phyloP scores from a whole-genome alignment of 805 yeast species.

The Cyberlindnera petersonii region DNA sequence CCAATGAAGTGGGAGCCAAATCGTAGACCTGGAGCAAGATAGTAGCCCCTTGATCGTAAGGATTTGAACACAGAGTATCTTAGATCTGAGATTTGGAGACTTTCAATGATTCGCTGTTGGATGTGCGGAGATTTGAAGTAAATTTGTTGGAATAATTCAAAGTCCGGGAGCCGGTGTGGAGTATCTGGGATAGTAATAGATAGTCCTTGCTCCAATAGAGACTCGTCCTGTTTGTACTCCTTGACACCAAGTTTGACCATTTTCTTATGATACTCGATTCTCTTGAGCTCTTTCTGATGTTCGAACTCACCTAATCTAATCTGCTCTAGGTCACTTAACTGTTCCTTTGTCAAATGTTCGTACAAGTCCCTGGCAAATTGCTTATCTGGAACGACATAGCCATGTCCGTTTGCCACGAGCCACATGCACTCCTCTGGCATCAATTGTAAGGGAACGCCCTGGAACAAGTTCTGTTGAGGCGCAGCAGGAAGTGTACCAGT shows the following conservation, averaged over 20 bases:
- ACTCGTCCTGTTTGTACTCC: slow-evolving; percentile 8
- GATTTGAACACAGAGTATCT: slow-evolving; percentile 15
- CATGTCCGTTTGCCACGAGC: slow-evolving; percentile 45
- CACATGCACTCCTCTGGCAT: slow-evolving; percentile 70
- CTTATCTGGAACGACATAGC: slow-evolving; percentile 42
- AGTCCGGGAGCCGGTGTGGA: slow-evolving; percentile 16
- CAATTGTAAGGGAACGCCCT: slow-evolving; percentile 77
- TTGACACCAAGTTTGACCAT: slow-evolving; percentile 6
- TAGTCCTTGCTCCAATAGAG: slow-evolving; percentile 14
- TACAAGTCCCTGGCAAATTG: slow-evolving; percentile 23
- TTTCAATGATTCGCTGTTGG: slow-evolving; percentile 9
- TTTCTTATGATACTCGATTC: slow-evolving; percentile 6
- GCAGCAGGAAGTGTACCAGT: slow-evolving; percentile 81
- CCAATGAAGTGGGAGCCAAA: slow-evolving; percentile 89
- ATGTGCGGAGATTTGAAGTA: slow-evolving; percentile 13
- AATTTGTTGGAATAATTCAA: slow-evolving; percentile 12
- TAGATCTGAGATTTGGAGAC: slow-evolving; percentile 1
- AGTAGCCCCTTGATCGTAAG: slow-evolving; percentile 39
- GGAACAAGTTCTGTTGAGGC: slow-evolving; percentile 90
- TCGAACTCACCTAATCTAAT: slow-evolving; percentile 9
- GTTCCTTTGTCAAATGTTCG: slow-evolving; percentile 12
- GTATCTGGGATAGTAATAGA: slow-evolving; percentile 19
- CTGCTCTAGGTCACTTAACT: slow-evolving; percentile 16
- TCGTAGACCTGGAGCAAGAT: slow-evolving; percentile 77
- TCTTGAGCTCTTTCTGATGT: slow-evolving; percentile 5